phyloP scores from a whole-genome alignment of 192 early-diverging fungal genomes.

The Lobosporangium transversale region DNA sequence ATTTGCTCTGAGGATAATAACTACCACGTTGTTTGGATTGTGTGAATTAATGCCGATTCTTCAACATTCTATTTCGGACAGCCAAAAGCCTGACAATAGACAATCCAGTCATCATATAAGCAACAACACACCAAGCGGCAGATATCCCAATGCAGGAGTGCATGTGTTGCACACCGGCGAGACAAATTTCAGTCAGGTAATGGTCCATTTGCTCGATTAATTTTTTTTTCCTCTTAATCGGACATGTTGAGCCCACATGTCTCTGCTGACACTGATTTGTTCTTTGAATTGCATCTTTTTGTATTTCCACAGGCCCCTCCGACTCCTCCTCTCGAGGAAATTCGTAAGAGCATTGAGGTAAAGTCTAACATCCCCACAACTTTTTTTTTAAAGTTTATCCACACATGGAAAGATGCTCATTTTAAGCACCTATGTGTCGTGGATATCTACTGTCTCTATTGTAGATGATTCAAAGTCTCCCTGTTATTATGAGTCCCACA shows the following conservation, averaged over 20 bases:
- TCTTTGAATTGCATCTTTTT: background rate
- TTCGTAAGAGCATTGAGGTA: slow-evolving; percentile 37
- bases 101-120: background rate
- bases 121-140: background rate
- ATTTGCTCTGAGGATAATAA: too few relatives aligned
- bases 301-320: slow-evolving; percentile 19
- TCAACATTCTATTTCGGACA: too few relatives aligned
- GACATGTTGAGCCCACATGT: too few relatives aligned
- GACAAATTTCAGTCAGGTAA: background rate
- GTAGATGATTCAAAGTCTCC: slow-evolving; percentile 23
- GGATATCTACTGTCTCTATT: too few relatives aligned
- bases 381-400: too few relatives aligned
- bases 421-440: too few relatives aligned
- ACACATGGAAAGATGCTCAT: too few relatives aligned
- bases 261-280: background rate
- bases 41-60: too few relatives aligned
- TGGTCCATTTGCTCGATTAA: background rate
- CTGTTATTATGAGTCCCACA: slow-evolving; percentile 32
- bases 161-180: background rate
- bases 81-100: slow-evolving; percentile 5
- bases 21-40: too few relatives aligned
- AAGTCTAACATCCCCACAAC: too few relatives aligned
- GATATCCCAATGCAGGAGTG: background rate
- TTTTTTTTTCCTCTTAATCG: too few relatives aligned
- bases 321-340: slow-evolving; percentile 23